Evolutionary conservation across 2,329 filamentous ascomycete genomes (phyloP).

Genomic region (Ophiocordyceps camponoti-leonardi): DNA sequence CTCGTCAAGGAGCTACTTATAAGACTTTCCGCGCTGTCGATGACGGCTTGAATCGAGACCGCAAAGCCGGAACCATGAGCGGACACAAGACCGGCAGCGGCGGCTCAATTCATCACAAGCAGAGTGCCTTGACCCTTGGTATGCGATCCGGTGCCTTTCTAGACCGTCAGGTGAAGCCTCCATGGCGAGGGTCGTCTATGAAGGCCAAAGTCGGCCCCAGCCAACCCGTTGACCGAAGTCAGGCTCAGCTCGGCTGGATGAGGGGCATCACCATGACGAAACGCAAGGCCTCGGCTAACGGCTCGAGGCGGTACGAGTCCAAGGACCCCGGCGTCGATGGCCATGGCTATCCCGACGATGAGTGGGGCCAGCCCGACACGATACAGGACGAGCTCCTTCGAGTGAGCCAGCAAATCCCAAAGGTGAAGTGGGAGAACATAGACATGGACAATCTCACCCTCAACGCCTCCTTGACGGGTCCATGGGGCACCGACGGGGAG

Average conservation of each 20-base stretch:
- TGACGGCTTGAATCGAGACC: slow-evolving; percentile 37
- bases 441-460: slow-evolving; percentile 43
- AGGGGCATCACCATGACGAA: slow-evolving; percentile 49
- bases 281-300: slow-evolving; percentile 25
- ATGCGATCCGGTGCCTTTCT: slow-evolving; percentile 19
- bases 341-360: slow-evolving; percentile 32
- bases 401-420: slow-evolving; percentile 42
- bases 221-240: slow-evolving; percentile 26
- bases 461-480: slow-evolving; percentile 44
- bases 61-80: slow-evolving; percentile 43
- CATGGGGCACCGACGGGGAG: slow-evolving; percentile 40
- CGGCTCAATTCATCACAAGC: slow-evolving; percentile 22
- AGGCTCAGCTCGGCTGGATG: slow-evolving; percentile 51
- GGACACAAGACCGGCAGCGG: slow-evolving; percentile 33
- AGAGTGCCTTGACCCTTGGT: slow-evolving; percentile 24
- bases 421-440: slow-evolving; percentile 46
- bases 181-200: slow-evolving; percentile 41
- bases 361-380: slow-evolving; percentile 44
- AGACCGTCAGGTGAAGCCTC: slow-evolving; percentile 15
- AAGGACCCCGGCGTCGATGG: slow-evolving; percentile 34
- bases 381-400: slow-evolving; percentile 49
- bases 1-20: slow-evolving; percentile 70
- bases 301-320: slow-evolving; percentile 26
- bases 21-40: slow-evolving; percentile 68
- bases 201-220: slow-evolving; percentile 30